Conservation (phyloP, 768 basidiomycete species). For the Lactarius sp. region DNA sequence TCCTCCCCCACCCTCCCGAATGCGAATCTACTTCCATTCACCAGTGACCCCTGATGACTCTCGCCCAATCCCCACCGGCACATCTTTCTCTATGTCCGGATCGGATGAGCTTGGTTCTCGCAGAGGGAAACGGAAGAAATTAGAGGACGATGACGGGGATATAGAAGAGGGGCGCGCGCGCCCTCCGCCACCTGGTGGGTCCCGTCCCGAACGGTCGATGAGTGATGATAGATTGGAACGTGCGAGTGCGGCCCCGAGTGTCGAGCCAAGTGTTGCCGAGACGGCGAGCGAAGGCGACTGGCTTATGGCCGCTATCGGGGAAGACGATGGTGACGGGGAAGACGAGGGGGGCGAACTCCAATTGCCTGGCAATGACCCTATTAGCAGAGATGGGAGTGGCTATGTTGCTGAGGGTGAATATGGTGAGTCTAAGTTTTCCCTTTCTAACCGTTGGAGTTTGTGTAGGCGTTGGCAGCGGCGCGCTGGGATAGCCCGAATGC, state of each 20-base stretch:
- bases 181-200: conserved; percentile 53
- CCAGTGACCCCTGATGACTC: conserved; percentile 80
- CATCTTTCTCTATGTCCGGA: conserved; percentile 39
- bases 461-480: conserved; percentile 31
- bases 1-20: conserved; percentile 64
- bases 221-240: conserved; percentile 54
- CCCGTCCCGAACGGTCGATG: conserved; percentile 35
- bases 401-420: conserved; percentile 19
- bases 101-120: conserved; percentile 48
- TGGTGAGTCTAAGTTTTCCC: conserved; percentile 32
- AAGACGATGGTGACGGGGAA: conserved; percentile 54
- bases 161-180: conserved; percentile 64
- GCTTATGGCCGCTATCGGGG: conserved; percentile 84
- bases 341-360: conserved; percentile 30
- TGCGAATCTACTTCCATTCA: conserved; percentile 90
- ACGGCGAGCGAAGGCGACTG: conserved; percentile 74
- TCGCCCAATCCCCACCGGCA: conserved; percentile 63
- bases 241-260: conserved; percentile 64
- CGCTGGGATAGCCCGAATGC: conserved; percentile 29
- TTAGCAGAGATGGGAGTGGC: conserved; percentile 13
- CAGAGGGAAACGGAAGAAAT: conserved; percentile 84
- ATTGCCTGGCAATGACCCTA: conserved; percentile 12
- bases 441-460: conserved; percentile 26
- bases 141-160: conserved; percentile 85
- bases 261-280: conserved; percentile 60